These are phyloP conservation scores for Globisporangium sylvaticum DNA, from an alignment of 352 stramenopile species.

Conservation along the genomic window DNA sequence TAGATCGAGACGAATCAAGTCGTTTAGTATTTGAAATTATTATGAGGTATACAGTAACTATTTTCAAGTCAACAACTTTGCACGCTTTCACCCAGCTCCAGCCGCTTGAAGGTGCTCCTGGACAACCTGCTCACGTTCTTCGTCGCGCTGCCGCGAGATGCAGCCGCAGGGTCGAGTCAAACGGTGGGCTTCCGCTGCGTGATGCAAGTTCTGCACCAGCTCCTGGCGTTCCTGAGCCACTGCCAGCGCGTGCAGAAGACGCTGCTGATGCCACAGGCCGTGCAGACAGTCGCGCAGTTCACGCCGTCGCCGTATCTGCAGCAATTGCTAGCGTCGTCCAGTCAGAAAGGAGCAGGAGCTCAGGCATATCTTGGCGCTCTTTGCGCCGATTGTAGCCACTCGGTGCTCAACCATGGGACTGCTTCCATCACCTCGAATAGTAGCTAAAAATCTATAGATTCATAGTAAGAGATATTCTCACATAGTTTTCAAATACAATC, in stretches of 20 bases:
- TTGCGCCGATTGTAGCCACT: constrained; percentile 25
- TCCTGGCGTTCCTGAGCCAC: constrained; percentile 51
- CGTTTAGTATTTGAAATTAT: no score
- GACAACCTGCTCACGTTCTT: constrained; percentile 67
- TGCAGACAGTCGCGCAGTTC: constrained; percentile 43
- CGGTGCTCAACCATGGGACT: background rate
- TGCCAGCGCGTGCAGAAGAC: constrained; percentile 36
- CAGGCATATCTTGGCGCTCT: constrained; percentile 38
- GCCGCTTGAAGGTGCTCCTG: constrained; percentile 47
- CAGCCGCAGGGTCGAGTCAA: constrained; percentile 15
- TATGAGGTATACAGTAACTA: no score
- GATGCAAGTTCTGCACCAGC: constrained; percentile 57
- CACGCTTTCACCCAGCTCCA: constrained; percentile 35
- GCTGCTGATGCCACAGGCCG: constrained; percentile 32
- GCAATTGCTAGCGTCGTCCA: constrained; percentile 40
- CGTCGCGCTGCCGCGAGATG: constrained; percentile 37
- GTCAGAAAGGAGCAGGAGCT: constrained; percentile 50
- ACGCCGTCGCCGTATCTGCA: constrained; percentile 61
- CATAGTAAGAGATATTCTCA: no score
- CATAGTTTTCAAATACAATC: no score
- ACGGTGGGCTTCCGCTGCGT: constrained; percentile 43
- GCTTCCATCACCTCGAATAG: no score
- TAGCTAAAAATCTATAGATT: no score
- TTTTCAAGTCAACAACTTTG: constrained; percentile 24
- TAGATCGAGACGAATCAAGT: no score